Percentiles rank a stretch among this genome's conserved stretches.
phyloP scores from a whole-genome alignment of 1,139 yeast species.

The Trichomonascaceae sp. region DNA sequence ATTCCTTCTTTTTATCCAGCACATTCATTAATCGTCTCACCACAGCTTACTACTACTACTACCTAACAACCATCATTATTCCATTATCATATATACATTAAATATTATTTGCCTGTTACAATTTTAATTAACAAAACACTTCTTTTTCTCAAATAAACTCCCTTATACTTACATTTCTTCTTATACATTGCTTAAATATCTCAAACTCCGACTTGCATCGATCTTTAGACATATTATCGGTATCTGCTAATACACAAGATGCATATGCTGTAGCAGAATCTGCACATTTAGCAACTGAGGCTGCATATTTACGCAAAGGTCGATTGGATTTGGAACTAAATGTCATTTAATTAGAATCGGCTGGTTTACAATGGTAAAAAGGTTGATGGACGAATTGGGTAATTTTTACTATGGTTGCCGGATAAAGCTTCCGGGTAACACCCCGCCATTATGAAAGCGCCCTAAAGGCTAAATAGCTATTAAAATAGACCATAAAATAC shows the following conservation, averaged over 20 bases:
- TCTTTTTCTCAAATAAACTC: background rate
- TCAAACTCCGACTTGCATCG: conserved; percentile 42
- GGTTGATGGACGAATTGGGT: background rate
- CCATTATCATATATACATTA: background rate
- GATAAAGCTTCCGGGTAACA: background rate
- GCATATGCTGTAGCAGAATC: conserved; percentile 41
- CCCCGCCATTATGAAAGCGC: background rate
- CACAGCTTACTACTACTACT: too few relatives aligned
- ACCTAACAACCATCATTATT: background rate
- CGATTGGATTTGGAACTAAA: background rate
- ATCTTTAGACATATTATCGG: conserved; percentile 45
- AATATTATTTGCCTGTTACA: background rate
- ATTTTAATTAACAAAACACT: background rate
- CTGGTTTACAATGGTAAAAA: background rate
- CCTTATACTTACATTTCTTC: conserved; percentile 30
- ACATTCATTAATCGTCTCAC: background rate
- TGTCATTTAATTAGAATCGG: background rate
- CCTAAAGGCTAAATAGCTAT: background rate
- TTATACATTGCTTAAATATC: conserved; percentile 52
- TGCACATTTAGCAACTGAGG: conserved; percentile 8
- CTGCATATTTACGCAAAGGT: conserved; percentile 6
- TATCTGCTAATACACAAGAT: conserved; percentile 51
- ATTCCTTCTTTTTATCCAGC: background rate
- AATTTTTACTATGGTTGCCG: background rate
- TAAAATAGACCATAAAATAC: background rate